These are phyloP conservation scores for Rugosomyces carneus DNA, from an alignment of 1,284 basidiomycete genomes.

Conservation along the genomic window DNA sequence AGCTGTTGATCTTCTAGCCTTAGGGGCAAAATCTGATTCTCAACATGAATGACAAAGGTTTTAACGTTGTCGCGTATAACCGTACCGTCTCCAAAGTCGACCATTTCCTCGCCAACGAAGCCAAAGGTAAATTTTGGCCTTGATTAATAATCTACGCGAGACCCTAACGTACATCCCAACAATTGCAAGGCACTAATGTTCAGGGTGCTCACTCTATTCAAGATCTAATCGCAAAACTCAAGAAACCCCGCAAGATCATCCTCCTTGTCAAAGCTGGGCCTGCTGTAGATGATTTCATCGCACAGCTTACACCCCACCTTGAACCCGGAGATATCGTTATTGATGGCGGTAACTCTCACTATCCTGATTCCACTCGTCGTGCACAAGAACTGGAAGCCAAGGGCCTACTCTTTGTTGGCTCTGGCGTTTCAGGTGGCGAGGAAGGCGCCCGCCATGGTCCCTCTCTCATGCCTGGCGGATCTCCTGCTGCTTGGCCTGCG, in stretches of 20 bases:
- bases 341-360: constrained; percentile 99
- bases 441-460: constrained; percentile 98
- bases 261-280: constrained; percentile 89
- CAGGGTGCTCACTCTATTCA: constrained; percentile 92
- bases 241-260: constrained; percentile 86
- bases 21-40: constrained; percentile 95
- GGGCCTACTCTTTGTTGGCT: constrained; percentile 95
- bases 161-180: constrained; percentile 10
- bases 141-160: constrained; percentile 19
- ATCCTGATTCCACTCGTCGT: constrained; percentile 96
- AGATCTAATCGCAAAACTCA: constrained; percentile 82
- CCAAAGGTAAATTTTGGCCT: constrained; percentile 70
- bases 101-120: constrained; percentile 92
- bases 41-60: constrained; percentile 99
- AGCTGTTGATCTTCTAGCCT: constrained; percentile 7
- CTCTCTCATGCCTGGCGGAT: constrained; percentile 99
- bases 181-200: constrained; percentile 77
- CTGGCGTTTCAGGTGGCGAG: constrained; percentile 99
- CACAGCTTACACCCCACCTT: constrained; percentile 64
- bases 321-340: constrained; percentile 91
- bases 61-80: constrained; percentile 96
- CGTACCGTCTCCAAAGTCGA: constrained; percentile 97
- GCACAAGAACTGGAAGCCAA: constrained; percentile 90
- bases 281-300: constrained; percentile 77
- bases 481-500: constrained; percentile 87